phyloP scores from a whole-genome alignment of 2,329 filamentous ascomycete genomes.

The Fusarium virguliforme region DNA sequence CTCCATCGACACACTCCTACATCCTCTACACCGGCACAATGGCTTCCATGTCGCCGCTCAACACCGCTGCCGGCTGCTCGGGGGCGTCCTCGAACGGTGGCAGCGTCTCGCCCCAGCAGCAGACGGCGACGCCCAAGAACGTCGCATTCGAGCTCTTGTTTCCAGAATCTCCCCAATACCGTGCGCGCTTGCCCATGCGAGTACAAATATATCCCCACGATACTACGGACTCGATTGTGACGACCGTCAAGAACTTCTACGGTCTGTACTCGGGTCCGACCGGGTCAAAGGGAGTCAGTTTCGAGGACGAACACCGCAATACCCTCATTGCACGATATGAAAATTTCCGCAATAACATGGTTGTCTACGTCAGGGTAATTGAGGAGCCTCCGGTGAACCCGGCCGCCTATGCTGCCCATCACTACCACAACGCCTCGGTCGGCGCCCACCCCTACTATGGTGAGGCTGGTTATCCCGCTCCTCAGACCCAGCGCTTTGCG shows the following conservation, averaged over 20 bases:
- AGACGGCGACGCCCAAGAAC: slow-evolving; percentile 74
- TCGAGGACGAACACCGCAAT: slow-evolving; percentile 91
- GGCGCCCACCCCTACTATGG: slow-evolving; percentile 69
- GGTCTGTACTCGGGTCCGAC: slow-evolving; percentile 86
- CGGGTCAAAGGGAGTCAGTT: slow-evolving; percentile 87
- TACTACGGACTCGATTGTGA: slow-evolving; percentile 97
- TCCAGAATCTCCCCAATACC: slow-evolving; percentile 76
- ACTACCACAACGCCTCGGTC: slow-evolving; percentile 68
- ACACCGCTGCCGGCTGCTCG: slow-evolving; percentile 54
- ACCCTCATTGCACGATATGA: slow-evolving; percentile 96
- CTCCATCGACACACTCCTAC: slow-evolving; percentile 49
- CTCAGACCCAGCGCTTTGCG: slow-evolving; percentile 66
- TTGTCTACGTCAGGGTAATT: slow-evolving; percentile 91
- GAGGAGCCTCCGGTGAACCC: slow-evolving; percentile 67
- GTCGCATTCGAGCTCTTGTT: slow-evolving; percentile 86
- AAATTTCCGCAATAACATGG: slow-evolving; percentile 94
- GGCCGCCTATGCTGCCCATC: slow-evolving; percentile 67
- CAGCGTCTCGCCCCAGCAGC: slow-evolving; percentile 65
- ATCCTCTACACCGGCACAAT: slow-evolving; percentile 57
- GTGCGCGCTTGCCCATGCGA: slow-evolving; percentile 85
- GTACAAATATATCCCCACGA: slow-evolving; percentile 96
- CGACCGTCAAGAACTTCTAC: slow-evolving; percentile 99
- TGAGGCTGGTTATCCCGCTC: slow-evolving; percentile 67
- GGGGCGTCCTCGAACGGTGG: slow-evolving; percentile 60
- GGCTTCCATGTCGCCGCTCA: slow-evolving; percentile 65